Evolutionary conservation across 768 basidiomycete genomes (phyloP).

Genomic region (Asterophora lycoperdoides): DNA sequence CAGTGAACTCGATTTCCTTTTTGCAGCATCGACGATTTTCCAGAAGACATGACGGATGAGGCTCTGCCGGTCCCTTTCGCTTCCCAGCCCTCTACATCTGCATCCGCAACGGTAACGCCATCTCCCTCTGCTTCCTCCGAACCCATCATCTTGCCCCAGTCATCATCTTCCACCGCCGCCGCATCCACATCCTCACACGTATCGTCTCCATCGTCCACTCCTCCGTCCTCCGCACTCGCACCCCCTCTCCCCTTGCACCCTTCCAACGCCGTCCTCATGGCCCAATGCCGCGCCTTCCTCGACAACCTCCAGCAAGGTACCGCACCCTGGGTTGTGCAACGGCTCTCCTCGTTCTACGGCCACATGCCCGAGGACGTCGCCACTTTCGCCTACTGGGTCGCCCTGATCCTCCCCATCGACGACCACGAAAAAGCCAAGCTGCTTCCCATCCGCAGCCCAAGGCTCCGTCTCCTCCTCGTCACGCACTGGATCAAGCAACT

Average conservation of each 20-base stretch:
- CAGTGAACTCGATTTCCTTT: background rate
- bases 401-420: constrained; percentile 85
- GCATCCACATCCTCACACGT: background rate
- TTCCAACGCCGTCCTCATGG: constrained; percentile 52
- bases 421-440: constrained; percentile 86
- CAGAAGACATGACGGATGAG: constrained; percentile 35
- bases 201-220: constrained; percentile 3
- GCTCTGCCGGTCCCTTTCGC: constrained; percentile 12
- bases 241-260: constrained; percentile 18
- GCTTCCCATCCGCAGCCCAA: constrained; percentile 72
- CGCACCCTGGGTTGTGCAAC: constrained; percentile 92
- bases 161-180: background rate
- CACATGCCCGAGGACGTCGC: constrained; percentile 69
- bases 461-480: constrained; percentile 77
- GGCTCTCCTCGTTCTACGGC: constrained; percentile 76
- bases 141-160: background rate
- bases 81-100: constrained; percentile 8
- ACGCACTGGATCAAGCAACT: constrained; percentile 90
- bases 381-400: constrained; percentile 87
- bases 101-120: background rate
- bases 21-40: constrained; percentile 24
- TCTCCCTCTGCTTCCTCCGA: constrained; percentile 4
- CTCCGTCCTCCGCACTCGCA: constrained; percentile 4
- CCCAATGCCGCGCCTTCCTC: constrained; percentile 41
- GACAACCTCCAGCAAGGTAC: constrained; percentile 52